Conservation (phyloP, 192 early-diverging fungal genomes). For the Rhizoclosmatium sp. region DNA sequence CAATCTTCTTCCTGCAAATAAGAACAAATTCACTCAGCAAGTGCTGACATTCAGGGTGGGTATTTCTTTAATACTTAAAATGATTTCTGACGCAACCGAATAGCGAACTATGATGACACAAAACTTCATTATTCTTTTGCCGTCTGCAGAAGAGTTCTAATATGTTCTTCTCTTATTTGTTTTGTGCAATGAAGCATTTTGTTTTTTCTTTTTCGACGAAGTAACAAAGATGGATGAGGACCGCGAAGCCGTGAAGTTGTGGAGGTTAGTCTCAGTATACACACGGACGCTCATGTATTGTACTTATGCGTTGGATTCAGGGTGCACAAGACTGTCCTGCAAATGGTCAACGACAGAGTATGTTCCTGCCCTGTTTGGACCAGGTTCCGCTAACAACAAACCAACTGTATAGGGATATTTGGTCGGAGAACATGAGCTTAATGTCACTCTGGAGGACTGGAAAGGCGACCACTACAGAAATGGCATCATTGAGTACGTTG, state of each 20-base stretch:
- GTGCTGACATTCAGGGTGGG: conserved; percentile 43
- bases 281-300: conserved; percentile 53
- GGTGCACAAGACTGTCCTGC: conserved; percentile 86
- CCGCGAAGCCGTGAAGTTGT: conserved; percentile 36
- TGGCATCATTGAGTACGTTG: conserved; percentile 79
- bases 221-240: conserved; percentile 13
- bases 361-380: not conserved
- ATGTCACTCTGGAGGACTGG: conserved; percentile 85
- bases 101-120: conserved; percentile 30
- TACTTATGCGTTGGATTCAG: conserved; percentile 37
- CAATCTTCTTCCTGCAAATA: conserved; percentile 58
- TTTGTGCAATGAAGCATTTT: not conserved
- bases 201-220: not conserved
- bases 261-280: conserved; percentile 61
- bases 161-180: not conserved
- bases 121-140: conserved; percentile 24
- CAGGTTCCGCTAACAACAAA: not conserved
- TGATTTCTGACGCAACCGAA: not conserved
- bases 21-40: conserved; percentile 76
- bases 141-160: conserved; percentile 13
- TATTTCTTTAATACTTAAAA: not conserved
- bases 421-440: conserved; percentile 79
- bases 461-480: conserved; percentile 67
- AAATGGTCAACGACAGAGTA: conserved; percentile 89
- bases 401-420: conserved; percentile 73